Evolutionary conservation across 1,139 yeast species (phyloP), one percentile per base, ranked within the genome.

Genomic region (Pneumocystis carinii): DNA sequence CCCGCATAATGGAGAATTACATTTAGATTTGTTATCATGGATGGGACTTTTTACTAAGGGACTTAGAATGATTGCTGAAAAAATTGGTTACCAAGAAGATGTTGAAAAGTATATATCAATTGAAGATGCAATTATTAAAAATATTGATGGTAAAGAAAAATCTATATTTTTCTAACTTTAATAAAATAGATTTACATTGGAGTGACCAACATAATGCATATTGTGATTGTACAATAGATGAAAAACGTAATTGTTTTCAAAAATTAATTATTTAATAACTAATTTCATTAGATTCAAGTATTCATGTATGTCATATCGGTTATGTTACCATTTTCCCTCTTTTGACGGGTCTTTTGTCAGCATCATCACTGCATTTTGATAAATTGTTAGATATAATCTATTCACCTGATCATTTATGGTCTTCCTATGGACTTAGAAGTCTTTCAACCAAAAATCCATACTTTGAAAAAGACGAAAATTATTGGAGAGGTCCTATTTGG

Each of bases 401-500:
- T 1, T 85, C 90, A 70, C 87, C 90, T 1, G 81, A 83, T 14
- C 83, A 85, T 69, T 74, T 94, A 64, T 90, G 95, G 88, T 77
- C 90, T 1, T 80, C 80, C 0, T 89, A 73, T 69, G 99, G 98
- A 15, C 77, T 94, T 60, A 79, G 96, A 68, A 87, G 96, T 1
- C 77, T 92, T 55, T 87, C 97, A 0, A 84, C 83, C 69, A 71
- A 79, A 8, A 92, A 87, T 70, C 76, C 76, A 38, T 75, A 72
- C 66, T 92, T 86, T 73, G 87, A 86, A 66, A 82, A 85, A 0
- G 92, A 81, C 10, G 98, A 94, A 70, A 85, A 92, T 73, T 92
- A 92, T 75, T 92, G 99, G 99, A 81, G 96, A 66, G 94, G 97
- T 0, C 90, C 96, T 24, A 79, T 92, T 58, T 94, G 98, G 98